Percentiles rank a stretch among this genome's conserved stretches.
Conservation (phyloP, 805 yeast species). For the Kazachstania taianensis region DNA sequence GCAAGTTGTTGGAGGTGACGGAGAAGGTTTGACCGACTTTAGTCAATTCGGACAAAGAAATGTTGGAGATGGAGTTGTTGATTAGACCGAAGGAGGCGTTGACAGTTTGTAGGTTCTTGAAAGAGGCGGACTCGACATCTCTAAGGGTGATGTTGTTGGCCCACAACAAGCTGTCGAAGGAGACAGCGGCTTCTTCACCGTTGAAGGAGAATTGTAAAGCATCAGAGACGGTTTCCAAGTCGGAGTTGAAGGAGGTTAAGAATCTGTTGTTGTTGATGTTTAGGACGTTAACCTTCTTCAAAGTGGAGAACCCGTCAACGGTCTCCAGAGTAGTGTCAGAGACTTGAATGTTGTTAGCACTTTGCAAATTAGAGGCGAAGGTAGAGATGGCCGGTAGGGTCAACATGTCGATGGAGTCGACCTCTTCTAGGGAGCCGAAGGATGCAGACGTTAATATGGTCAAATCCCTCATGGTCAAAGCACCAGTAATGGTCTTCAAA, state of each 20-base stretch:
- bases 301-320: slow-evolving; percentile 50
- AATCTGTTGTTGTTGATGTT: slow-evolving; percentile 86
- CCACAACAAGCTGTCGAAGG: slow-evolving; percentile 61
- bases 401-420: slow-evolving; percentile 68
- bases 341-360: slow-evolving; percentile 59
- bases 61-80: slow-evolving; percentile 52
- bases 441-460: slow-evolving; percentile 58
- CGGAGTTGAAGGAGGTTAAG: slow-evolving; percentile 62
- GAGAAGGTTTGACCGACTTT: slow-evolving; percentile 74
- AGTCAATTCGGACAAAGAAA: slow-evolving; percentile 46
- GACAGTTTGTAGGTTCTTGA: slow-evolving; percentile 56
- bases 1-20: slow-evolving; percentile 60
- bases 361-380: slow-evolving; percentile 63
- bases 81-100: slow-evolving; percentile 78
- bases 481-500: slow-evolving; percentile 64
- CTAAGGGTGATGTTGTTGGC: slow-evolving; percentile 86
- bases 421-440: slow-evolving; percentile 70
- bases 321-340: slow-evolving; percentile 65
- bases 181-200: slow-evolving; percentile 63
- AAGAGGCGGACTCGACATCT: slow-evolving; percentile 63
- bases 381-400: slow-evolving; percentile 77
- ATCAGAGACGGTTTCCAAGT: slow-evolving; percentile 63
- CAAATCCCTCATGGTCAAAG: slow-evolving; percentile 50
- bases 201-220: slow-evolving; percentile 75
- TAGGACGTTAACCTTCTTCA: slow-evolving; percentile 41